phyloP scores from a whole-genome alignment of 1,139 yeast genomes.

The Chernovozyma aurita region DNA sequence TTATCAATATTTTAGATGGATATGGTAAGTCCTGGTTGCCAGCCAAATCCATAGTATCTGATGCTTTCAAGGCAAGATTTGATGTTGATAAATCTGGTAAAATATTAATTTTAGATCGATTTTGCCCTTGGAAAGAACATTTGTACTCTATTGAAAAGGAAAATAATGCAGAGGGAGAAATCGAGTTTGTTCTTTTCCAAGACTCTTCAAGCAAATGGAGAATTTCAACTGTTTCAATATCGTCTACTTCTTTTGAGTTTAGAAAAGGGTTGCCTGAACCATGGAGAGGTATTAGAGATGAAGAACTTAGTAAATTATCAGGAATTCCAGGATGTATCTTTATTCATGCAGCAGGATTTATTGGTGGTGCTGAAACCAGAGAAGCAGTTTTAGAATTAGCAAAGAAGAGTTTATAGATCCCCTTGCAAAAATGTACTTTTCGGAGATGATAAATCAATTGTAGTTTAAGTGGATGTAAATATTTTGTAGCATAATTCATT shows the following conservation, averaged over 20 bases:
- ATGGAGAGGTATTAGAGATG: conserved; percentile 94
- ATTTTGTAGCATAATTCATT: too few relatives aligned
- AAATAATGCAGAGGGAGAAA: conserved; percentile 47
- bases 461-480: too few relatives aligned
- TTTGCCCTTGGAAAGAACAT: conserved; percentile 96
- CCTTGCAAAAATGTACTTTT: too few relatives aligned
- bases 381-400: conserved; percentile 82
- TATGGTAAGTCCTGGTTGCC: conserved; percentile 90
- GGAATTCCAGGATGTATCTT: conserved; percentile 86
- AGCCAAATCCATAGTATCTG: conserved; percentile 71
- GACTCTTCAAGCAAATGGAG: conserved; percentile 79
- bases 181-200: conserved; percentile 73
- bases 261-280: conserved; percentile 84
- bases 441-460: too few relatives aligned
- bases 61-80: conserved; percentile 57
- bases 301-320: conserved; percentile 61
- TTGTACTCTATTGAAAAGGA: conserved; percentile 71
- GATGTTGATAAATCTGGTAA: conserved; percentile 61
- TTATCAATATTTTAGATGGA: conserved; percentile 60
- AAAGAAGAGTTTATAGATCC: conserved; percentile 26
- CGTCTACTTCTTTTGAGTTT: conserved; percentile 72
- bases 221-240: conserved; percentile 81
- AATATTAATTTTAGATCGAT: conserved; percentile 64
- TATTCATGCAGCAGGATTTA: conserved; percentile 95
- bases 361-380: conserved; percentile 84